phyloP scores from a whole-genome alignment of 352 stramenopile species.

The Phytophthora nicotianae region DNA sequence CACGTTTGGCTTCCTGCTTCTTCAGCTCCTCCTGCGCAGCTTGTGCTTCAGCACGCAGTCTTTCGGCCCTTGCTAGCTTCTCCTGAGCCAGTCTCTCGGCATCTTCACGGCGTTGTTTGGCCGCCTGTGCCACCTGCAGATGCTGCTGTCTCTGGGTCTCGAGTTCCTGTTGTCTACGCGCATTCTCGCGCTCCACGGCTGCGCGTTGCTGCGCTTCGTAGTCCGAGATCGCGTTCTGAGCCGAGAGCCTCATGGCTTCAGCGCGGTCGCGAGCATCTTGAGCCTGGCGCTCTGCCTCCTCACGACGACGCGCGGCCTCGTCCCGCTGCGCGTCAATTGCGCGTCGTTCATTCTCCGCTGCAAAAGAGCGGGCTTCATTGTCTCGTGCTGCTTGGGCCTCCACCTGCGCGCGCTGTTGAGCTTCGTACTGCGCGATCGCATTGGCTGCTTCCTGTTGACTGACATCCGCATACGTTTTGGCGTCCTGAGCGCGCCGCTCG shows the following conservation, averaged over 20 bases:
- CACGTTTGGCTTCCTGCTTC: conserved; percentile 57
- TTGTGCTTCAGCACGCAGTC: conserved; percentile 55
- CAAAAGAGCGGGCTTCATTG: conserved; percentile 22
- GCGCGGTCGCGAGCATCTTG: conserved; percentile 67
- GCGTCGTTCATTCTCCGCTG: conserved; percentile 46
- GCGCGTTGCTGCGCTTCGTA: conserved; percentile 69
- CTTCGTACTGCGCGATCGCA: conserved; percentile 53
- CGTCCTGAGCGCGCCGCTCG: conserved; percentile 49
- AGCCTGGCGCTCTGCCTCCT: conserved; percentile 65
- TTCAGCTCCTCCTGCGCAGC: conserved; percentile 64
- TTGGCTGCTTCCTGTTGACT: conserved; percentile 48
- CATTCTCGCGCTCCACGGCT: conserved; percentile 63
- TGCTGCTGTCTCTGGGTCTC: conserved; percentile 66
- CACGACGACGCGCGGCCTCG: conserved; percentile 49
- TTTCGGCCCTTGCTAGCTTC: conserved; percentile 60
- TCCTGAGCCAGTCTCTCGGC: conserved; percentile 60
- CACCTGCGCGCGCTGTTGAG: conserved; percentile 52
- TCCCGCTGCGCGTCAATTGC: conserved; percentile 58
- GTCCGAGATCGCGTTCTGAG: conserved; percentile 62
- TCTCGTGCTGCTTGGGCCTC: conserved; percentile 42
- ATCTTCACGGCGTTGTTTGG: conserved; percentile 55
- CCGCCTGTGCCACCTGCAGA: conserved; percentile 58
- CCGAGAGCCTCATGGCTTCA: conserved; percentile 64
- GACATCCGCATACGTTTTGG: conserved; percentile 44
- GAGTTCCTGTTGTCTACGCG: conserved; percentile 63